phyloP scores from a whole-genome alignment of 1,284 basidiomycete genomes.

The Wallemia hederae region DNA sequence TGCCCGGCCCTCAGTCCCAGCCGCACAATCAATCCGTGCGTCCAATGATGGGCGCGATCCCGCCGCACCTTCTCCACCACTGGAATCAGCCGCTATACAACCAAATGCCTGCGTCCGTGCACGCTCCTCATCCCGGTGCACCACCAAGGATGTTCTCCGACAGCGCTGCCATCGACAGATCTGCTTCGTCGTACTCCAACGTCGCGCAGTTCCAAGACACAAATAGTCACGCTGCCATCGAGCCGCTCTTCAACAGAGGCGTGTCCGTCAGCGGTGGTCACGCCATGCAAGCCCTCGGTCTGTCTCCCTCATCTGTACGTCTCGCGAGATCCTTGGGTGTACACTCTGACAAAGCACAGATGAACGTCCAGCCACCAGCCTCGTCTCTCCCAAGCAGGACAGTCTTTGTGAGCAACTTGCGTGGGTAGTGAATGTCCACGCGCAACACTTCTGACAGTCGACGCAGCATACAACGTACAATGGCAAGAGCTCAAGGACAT shows the following conservation, averaged over 20 bases:
- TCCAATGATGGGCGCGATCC: background rate
- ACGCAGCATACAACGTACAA: constrained; percentile 32
- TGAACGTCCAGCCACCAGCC: background rate
- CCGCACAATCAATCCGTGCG: background rate
- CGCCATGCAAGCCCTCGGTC: background rate
- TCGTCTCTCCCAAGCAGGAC: background rate
- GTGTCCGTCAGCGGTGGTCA: background rate
- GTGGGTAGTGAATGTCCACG: background rate
- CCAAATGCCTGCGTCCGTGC: background rate
- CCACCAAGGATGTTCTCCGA: too few species aligned
- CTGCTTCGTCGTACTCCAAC: background rate
- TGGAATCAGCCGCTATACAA: background rate
- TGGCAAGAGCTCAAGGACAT: constrained; percentile 98
- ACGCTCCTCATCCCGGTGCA: background rate
- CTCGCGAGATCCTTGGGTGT: background rate
- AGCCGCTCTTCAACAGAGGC: background rate
- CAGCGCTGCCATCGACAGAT: too few species aligned
- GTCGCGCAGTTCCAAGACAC: background rate
- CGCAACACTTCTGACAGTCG: constrained; percentile 4
- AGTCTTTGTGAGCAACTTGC: background rate
- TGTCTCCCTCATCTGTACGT: background rate
- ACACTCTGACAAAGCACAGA: background rate
- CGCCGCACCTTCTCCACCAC: background rate
- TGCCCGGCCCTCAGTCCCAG: constrained; percentile 8
- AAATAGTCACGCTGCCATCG: background rate